Evolutionary conservation across 2,329 filamentous ascomycete genomes (phyloP).

Genomic region (Blastomyces parvus): DNA sequence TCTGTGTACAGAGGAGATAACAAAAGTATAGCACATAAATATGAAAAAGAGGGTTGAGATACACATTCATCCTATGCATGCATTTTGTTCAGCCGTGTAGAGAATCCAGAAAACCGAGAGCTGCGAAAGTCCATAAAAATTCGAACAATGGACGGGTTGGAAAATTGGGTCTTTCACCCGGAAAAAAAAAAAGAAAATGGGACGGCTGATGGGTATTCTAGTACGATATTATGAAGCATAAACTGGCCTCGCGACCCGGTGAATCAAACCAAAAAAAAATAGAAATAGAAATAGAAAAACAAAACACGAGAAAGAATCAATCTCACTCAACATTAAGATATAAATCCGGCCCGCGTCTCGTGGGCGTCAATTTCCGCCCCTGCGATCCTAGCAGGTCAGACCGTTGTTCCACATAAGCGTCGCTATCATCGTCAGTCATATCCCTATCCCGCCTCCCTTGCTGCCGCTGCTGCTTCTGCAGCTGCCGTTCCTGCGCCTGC

Average conservation of each 20-base stretch:
- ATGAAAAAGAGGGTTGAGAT: background rate
- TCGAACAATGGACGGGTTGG: no score
- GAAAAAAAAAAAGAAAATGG: background rate
- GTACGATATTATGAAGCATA: background rate
- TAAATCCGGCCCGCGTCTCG: constrained; percentile 24
- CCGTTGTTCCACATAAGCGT: background rate
- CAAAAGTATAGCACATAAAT: background rate
- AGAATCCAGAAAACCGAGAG: background rate
- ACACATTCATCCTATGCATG: background rate
- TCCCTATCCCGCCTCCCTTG: background rate
- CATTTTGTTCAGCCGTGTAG: background rate
- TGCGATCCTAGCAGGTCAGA: constrained; percentile 14
- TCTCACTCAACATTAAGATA: constrained; percentile 26
- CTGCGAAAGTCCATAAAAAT: background rate
- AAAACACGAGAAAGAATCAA: background rate
- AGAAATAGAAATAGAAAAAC: background rate
- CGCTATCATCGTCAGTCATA: background rate
- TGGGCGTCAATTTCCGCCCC: constrained; percentile 26
- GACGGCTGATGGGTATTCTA: no score
- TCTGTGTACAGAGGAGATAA: background rate
- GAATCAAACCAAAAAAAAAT: background rate
- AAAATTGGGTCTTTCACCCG: no score
- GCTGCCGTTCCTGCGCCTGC: background rate
- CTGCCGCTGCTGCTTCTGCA: background rate
- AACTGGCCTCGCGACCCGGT: background rate